Conservation (phyloP, 106 monocot genomes). For the Allium fistulosum region DNA sequence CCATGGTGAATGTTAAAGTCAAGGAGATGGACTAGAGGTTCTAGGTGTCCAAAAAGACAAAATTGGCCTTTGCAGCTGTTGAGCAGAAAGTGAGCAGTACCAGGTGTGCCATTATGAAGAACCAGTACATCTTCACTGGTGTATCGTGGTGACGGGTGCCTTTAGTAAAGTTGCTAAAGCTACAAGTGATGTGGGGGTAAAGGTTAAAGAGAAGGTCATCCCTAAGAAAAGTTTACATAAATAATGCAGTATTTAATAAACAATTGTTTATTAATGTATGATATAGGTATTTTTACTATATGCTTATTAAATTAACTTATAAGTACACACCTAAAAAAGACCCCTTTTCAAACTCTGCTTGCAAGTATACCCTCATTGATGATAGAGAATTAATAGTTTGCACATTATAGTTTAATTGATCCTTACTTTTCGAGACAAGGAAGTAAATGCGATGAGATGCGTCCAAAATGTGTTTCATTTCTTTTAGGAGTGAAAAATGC, state of each 20-base stretch:
- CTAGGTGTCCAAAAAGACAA: slow-evolving; percentile 82
- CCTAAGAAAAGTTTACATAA: too few relatives aligned
- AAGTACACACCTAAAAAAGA: too few relatives aligned
- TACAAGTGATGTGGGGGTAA: slow-evolving; percentile 51
- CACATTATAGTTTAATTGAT: too few relatives aligned
- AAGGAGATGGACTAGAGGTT: slow-evolving; percentile 89
- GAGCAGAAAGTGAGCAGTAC: slow-evolving; percentile 81
- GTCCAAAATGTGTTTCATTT: slow-evolving; percentile 81
- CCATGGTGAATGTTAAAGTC: slow-evolving; percentile 66
- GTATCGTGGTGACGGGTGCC: slow-evolving; percentile 65
- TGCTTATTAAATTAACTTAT: too few relatives aligned
- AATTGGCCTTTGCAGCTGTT: slow-evolving; percentile 53
- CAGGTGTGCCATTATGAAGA: slow-evolving; percentile 71
- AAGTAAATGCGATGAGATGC: slow-evolving; percentile 74
- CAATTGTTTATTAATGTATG: too few relatives aligned
- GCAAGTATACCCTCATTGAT: too few relatives aligned
- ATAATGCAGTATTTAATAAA: too few relatives aligned
- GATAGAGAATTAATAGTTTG: too few relatives aligned
- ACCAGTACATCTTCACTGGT: slow-evolving; percentile 64
- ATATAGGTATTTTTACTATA: too few relatives aligned
- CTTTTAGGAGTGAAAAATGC: slow-evolving; percentile 67
- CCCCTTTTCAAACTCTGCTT: too few relatives aligned
- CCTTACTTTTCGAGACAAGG: slow-evolving; percentile 36
- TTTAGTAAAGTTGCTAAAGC: slow-evolving; percentile 59
- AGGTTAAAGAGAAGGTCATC: slow-evolving; percentile 27